phyloP scores from a whole-genome alignment of 2,329 filamentous ascomycete genomes.

The Rutstroemia sp. region DNA sequence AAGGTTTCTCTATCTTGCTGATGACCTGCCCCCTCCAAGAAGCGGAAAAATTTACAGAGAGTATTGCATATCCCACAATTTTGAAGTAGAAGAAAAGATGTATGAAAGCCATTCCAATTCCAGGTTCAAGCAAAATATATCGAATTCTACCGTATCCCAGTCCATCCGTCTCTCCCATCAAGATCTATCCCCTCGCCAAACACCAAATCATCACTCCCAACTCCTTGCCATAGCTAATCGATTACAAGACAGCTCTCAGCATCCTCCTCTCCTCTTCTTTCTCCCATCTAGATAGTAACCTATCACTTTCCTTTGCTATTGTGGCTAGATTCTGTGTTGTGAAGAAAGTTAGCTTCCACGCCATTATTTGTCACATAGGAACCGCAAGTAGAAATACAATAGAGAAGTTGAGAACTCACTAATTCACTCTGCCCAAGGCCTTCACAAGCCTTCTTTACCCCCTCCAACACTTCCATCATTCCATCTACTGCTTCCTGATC shows the following conservation, averaged over 20 bases:
- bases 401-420: neutral
- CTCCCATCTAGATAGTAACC: neutral
- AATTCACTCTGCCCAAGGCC: too few species aligned
- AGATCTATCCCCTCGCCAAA: neutral
- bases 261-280: neutral
- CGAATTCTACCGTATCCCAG: neutral
- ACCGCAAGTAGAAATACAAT: neutral
- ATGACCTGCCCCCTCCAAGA: too few species aligned
- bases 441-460: too few species aligned
- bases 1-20: too few species aligned
- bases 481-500: neutral
- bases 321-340: neutral
- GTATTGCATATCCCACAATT: too few species aligned
- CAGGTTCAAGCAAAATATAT: too few species aligned
- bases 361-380: neutral
- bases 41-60: too few species aligned
- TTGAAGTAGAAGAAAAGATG: too few species aligned
- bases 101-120: too few species aligned
- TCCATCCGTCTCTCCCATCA: neutral
- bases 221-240: neutral
- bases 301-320: neutral
- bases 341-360: neutral
- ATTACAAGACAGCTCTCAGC: neutral
- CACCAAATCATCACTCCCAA: neutral
- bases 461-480: neutral